Conservation (phyloP, 1,139 yeast species). For the Lizanozyma gosingica region DNA sequence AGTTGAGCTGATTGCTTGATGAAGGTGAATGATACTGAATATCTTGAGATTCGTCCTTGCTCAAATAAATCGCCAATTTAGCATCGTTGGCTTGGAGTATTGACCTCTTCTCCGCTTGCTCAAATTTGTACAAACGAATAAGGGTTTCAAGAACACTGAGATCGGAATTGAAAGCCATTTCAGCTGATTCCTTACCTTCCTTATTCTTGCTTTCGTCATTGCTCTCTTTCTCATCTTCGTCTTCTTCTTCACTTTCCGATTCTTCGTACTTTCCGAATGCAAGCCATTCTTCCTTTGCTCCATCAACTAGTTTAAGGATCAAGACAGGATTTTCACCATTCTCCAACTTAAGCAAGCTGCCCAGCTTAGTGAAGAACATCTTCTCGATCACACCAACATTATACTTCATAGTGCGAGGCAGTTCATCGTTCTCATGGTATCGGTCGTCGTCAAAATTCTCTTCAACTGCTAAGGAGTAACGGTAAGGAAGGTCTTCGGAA, state of each 20-base stretch:
- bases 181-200: conserved; percentile 3
- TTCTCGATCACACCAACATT: conserved; percentile 40
- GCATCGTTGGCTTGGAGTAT: conserved; percentile 58
- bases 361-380: conserved; percentile 68
- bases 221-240: conserved; percentile 14
- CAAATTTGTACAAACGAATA: background rate
- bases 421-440: conserved; percentile 49
- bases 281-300: conserved; percentile 35
- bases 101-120: conserved; percentile 37
- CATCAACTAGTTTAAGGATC: conserved; percentile 39
- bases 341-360: conserved; percentile 54
- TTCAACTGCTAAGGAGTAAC: conserved; percentile 38
- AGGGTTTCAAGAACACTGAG: background rate
- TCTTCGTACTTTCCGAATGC: conserved; percentile 32
- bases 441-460: conserved; percentile 69
- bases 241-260: conserved; percentile 22
- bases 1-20: background rate
- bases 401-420: conserved; percentile 22
- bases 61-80: conserved; percentile 50
- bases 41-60: conserved; percentile 32
- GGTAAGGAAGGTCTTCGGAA: conserved; percentile 14
- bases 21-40: conserved; percentile 1
- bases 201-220: conserved; percentile 10
- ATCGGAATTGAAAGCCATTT: background rate
- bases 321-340: conserved; percentile 63